phyloP scores from a whole-genome alignment of 2,329 filamentous ascomycete genomes.

The Iodosphaeria phyllophila region DNA sequence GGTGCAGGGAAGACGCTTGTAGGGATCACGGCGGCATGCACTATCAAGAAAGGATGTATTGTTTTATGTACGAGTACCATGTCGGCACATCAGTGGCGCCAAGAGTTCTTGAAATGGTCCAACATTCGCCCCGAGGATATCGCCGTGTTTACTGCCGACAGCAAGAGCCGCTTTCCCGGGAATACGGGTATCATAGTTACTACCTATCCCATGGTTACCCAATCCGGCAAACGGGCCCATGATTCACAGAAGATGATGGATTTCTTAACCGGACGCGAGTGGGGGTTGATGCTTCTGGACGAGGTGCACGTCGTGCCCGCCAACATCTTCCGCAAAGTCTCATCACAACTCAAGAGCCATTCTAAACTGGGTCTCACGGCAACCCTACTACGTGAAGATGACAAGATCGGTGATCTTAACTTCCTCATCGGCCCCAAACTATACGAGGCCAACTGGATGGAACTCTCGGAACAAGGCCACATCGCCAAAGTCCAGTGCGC shows the following conservation, averaged over 20 bases:
- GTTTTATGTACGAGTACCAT: constrained; percentile 94
- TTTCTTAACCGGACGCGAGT: constrained; percentile 75
- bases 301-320: constrained; percentile 97
- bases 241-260: constrained; percentile 97
- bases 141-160: constrained; percentile 84
- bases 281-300: constrained; percentile 92
- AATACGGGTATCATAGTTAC: constrained; percentile 94
- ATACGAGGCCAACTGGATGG: constrained; percentile 99
- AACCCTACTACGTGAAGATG: constrained; percentile 84
- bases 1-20: constrained; percentile 95
- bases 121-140: constrained; percentile 89
- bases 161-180: constrained; percentile 66
- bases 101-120: constrained; percentile 96
- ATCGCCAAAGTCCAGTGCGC: constrained; percentile 96
- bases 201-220: constrained; percentile 98
- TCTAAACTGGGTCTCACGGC: constrained; percentile 90
- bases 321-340: constrained; percentile 89
- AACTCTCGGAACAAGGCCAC: constrained; percentile 87
- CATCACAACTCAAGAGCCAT: constrained; percentile 81
- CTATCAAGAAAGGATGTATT: constrained; percentile 90
- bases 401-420: constrained; percentile 95
- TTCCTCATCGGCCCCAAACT: constrained; percentile 95
- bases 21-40: constrained; percentile 95
- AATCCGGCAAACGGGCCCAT: constrained; percentile 69
- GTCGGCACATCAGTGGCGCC: constrained; percentile 92